Evolutionary conservation across 2,329 filamentous ascomycete species (phyloP), one percentile per base, ranked within the genome.

Genomic region (Cercospora brassicicola): DNA sequence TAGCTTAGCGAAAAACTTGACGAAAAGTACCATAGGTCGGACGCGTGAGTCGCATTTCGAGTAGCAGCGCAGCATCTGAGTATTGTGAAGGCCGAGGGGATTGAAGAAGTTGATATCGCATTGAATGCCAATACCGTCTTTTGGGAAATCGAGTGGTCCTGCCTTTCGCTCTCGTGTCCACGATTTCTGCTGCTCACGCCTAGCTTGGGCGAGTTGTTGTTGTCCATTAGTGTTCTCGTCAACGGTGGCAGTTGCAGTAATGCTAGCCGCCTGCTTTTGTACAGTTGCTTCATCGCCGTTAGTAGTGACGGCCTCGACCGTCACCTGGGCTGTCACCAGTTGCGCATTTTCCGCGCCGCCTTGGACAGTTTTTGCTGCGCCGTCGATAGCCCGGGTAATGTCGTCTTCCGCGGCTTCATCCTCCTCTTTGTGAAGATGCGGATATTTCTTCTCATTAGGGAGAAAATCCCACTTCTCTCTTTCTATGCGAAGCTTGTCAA

Each of bases 51-150:
- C 94, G 20, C 90, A 91, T 65, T 88, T 86, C 1, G 91, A 90
- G 80, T 97, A 97, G 78, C 92, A 94, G 45, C 91, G 88, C 31
- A 97, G 85, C 45, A 97, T 87, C 36, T 88, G 82, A 0, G 93
- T 96, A 78, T 97, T 97, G 72, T 95, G 90, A 2, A 96, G 83
- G 1, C 90, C 93, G 2, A 97, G 86, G 55, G 91, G 88, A 18
- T 93, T 93, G 1, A 91, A 91, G 77, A 97, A 97, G 79, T 96
- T 96, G 83, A 97, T 92, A 76, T 97, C 93, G 77, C 92, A 95
- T 77, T 94, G 91, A 13, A 94, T 91, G n/a, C 93, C 93, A 30
- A 90, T 87, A 3, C 89, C 90, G 8, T 83, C 82, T 75, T 92
- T 92, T 5, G 91, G 91, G 67, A 94, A 94, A 77, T 95, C 92